Conservation (phyloP, 306 rosid species). For the Senna siamea region DNA sequence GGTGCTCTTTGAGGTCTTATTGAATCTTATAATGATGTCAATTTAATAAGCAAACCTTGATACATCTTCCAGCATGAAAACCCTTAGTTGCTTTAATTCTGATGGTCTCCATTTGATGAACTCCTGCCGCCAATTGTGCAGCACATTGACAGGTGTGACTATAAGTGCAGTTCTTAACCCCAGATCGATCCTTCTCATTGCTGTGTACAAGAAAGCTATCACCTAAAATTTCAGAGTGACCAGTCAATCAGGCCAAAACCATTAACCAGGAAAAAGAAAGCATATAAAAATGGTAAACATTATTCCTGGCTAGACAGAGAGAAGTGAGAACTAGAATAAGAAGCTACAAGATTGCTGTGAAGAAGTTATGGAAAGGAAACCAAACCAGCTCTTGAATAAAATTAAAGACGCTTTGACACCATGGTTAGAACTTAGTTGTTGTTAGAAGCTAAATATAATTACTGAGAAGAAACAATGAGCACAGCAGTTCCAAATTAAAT, state of each 20-base stretch:
- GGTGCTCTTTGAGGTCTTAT: constrained; percentile 10
- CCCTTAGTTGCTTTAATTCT: constrained; percentile 75
- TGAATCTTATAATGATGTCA: constrained; percentile 15
- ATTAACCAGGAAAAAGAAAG: constrained; percentile 34
- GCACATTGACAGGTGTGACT: constrained; percentile 94
- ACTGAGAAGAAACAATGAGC: background rate
- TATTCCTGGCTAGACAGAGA: constrained; percentile 9
- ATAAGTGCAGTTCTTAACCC: constrained; percentile 90
- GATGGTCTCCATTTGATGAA: constrained; percentile 91
- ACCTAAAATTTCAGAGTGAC: constrained; percentile 62
- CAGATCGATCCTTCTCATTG: constrained; percentile 86
- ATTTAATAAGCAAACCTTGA: constrained; percentile 61
- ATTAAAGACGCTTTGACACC: background rate
- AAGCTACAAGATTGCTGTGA: background rate
- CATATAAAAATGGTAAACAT: background rate
- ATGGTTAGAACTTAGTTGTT: background rate
- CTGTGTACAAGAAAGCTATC: constrained; percentile 91
- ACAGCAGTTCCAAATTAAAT: constrained; percentile 2
- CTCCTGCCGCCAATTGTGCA: constrained; percentile 97
- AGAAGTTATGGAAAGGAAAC: background rate
- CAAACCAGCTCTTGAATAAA: background rate
- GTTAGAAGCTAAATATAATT: background rate
- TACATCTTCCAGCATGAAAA: constrained; percentile 95
- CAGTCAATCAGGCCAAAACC: constrained; percentile 35
- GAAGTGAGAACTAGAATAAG: background rate